Conservation (phyloP, 352 stramenopile genomes). For the Blastocystis sp. region DNA sequence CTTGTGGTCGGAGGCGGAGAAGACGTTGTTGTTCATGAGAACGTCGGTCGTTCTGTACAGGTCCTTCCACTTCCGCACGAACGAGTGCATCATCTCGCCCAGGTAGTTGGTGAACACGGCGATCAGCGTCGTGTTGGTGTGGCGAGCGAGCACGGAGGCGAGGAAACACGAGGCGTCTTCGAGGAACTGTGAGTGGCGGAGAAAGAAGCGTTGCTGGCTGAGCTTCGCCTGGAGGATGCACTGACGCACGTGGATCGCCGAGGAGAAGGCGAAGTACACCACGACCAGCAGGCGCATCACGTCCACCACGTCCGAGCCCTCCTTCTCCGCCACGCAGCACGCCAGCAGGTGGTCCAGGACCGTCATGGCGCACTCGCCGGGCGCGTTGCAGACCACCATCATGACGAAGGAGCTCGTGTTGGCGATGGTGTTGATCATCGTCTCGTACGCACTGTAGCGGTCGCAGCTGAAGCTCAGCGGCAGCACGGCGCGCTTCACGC, state of each 20-base stretch:
- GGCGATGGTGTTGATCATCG: background rate
- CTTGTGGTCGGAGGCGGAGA: background rate
- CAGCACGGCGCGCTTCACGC: background rate
- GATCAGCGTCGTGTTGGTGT: background rate
- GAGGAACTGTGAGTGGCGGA: background rate
- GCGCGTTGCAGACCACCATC: background rate
- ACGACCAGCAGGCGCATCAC: background rate
- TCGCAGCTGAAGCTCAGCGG: constrained; percentile 1
- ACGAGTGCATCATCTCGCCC: constrained; percentile 41
- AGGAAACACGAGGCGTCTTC: background rate
- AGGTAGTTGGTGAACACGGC: constrained; percentile 35
- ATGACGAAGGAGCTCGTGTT: background rate
- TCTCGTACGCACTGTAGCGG: background rate
- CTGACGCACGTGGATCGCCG: constrained; percentile 33
- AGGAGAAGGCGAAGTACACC: constrained; percentile 25
- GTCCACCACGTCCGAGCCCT: background rate
- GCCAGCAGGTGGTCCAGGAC: background rate
- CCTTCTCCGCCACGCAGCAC: background rate
- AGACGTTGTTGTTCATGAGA: constrained; percentile 52
- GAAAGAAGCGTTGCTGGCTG: background rate
- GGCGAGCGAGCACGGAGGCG: background rate
- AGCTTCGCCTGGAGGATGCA: constrained; percentile 8
- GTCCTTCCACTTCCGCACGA: constrained; percentile 61
- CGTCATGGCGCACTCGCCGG: background rate
- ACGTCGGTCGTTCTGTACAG: constrained; percentile 52